Percentiles rank a stretch among this genome's conserved stretches.
Conservation (phyloP, 2,329 filamentous ascomycete species). For the Torrubiellomyces zombiae region DNA sequence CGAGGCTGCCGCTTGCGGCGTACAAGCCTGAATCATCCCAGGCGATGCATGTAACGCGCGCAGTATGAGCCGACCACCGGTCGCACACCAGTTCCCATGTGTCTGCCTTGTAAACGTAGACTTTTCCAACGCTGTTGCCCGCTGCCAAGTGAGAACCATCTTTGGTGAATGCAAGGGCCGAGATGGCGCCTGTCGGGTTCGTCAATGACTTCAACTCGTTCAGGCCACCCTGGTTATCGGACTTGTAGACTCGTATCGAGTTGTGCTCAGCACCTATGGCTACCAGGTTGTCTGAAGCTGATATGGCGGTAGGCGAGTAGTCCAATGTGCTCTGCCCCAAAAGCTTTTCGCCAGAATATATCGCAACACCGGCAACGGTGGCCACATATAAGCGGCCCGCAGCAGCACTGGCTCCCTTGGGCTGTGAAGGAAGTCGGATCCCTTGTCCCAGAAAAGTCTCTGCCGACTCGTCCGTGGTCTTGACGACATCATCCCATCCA, state of each 20-base stretch:
- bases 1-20: constrained; percentile 69
- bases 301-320: constrained; percentile 54
- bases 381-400: constrained; percentile 39
- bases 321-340: constrained; percentile 41
- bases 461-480: constrained; percentile 57
- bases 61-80: constrained; percentile 45
- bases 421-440: constrained; percentile 58
- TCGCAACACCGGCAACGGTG: constrained; percentile 31
- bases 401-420: constrained; percentile 51
- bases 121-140: constrained; percentile 73
- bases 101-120: constrained; percentile 54
- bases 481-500: constrained; percentile 86
- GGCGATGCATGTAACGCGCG: constrained; percentile 38
- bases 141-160: constrained; percentile 65
- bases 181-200: constrained; percentile 55
- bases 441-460: constrained; percentile 58
- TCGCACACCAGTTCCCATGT: constrained; percentile 62
- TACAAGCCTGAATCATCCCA: constrained; percentile 70
- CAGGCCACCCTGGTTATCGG: constrained; percentile 38
- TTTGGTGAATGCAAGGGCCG: constrained; percentile 67
- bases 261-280: constrained; percentile 65
- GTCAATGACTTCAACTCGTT: constrained; percentile 39
- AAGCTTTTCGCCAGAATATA: constrained; percentile 44
- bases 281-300: constrained; percentile 48
- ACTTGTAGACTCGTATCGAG: constrained; percentile 53